phyloP scores from a whole-genome alignment of 352 stramenopile species.

The Paralagenidium karlingii region DNA sequence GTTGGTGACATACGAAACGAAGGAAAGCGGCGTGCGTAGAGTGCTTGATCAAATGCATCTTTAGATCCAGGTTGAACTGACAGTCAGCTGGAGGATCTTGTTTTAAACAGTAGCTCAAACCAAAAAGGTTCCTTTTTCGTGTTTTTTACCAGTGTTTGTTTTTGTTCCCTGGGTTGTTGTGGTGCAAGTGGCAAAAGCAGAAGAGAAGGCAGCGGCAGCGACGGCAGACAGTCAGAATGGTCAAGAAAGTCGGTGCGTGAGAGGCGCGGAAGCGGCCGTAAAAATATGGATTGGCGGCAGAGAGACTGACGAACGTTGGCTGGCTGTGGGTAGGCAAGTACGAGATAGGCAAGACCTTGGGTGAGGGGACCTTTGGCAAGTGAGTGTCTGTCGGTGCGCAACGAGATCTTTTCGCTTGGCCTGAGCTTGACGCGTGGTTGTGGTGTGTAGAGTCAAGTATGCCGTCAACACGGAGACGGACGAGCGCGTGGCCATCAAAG shows the following conservation, averaged over 20 bases:
- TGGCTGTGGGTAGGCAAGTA: constrained; percentile 84
- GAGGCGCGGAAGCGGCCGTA: too few relatives aligned
- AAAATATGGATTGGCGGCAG: too few relatives aligned
- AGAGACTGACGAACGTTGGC: neutral
- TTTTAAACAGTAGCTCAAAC: too few relatives aligned
- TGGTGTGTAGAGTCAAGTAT: constrained; percentile 79
- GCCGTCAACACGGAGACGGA: constrained; percentile 93
- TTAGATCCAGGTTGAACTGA: too few relatives aligned
- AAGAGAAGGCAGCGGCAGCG: neutral
- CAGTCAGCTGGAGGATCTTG: too few relatives aligned
- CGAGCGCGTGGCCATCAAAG: constrained; percentile 95
- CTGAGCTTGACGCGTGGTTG: neutral
- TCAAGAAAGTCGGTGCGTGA: constrained; percentile 44
- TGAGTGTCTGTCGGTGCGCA: constrained; percentile 18
- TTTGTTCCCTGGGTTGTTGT: too few relatives aligned
- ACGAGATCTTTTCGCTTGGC: constrained; percentile 1
- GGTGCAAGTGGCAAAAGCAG: neutral
- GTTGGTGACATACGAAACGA: too few relatives aligned
- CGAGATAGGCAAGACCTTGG: constrained; percentile 92
- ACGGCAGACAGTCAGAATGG: constrained; percentile 15
- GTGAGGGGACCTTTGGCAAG: constrained; percentile 96
- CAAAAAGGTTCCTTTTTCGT: too few relatives aligned
- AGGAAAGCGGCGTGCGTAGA: too few relatives aligned
- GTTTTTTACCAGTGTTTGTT: too few relatives aligned
- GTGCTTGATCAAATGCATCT: too few relatives aligned